Percentiles rank a stretch among this genome's conserved stretches.
Conservation (phyloP, 495 filamentous ascomycete species). For the Annulohypoxylon nitens region DNA sequence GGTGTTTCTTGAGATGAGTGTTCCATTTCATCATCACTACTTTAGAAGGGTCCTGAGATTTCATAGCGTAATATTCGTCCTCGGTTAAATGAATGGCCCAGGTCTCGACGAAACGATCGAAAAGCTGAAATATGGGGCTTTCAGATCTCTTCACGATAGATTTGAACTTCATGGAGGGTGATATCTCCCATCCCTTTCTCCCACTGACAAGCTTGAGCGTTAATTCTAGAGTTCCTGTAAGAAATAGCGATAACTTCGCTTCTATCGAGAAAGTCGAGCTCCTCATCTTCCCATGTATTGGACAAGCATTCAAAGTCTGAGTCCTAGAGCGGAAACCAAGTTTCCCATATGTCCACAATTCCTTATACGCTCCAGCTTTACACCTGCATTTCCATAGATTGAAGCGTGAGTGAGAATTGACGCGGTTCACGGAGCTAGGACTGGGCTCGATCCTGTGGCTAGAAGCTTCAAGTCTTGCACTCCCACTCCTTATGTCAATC, state of each 20-base stretch:
- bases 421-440: background rate
- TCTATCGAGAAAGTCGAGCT: conserved; percentile 3
- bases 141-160: conserved; percentile 9
- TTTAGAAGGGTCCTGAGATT: too few species aligned
- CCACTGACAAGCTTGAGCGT: background rate
- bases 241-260: conserved; percentile 11
- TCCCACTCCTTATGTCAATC: too few species aligned
- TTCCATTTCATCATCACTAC: too few species aligned
- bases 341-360: background rate
- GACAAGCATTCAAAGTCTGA: background rate
- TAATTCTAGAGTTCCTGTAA: conserved; percentile 1
- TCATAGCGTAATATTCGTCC: too few species aligned
- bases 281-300: conserved; percentile 11
- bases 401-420: background rate
- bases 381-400: conserved; percentile 8
- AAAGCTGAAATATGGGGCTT: conserved; percentile 11
- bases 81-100: too few species aligned
- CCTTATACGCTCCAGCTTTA: background rate
- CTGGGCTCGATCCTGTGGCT: background rate
- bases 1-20: background rate
- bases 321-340: conserved; percentile 6
- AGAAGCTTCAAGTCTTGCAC: conserved; percentile 6
- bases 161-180: background rate
- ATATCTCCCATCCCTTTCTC: conserved; percentile 8
- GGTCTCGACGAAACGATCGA: background rate